Percentiles rank a stretch among this genome's conserved stretches.
phyloP scores from a whole-genome alignment of 768 basidiomycete genomes.

The Pisolithus marmoratus region DNA sequence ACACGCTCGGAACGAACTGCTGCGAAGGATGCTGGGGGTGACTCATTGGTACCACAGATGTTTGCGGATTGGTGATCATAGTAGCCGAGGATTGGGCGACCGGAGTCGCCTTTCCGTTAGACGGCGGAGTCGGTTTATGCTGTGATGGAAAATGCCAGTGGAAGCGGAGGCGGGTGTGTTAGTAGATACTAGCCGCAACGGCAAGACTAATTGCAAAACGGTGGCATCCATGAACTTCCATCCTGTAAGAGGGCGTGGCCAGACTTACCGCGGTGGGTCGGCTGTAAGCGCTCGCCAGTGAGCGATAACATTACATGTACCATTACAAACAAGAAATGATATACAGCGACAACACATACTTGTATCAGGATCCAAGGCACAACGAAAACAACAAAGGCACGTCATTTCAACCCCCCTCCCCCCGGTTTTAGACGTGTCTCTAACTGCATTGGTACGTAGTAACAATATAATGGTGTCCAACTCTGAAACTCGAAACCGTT shows the following conservation, averaged over 20 bases:
- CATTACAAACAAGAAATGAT: too few species aligned
- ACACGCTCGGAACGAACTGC: constrained; percentile 35
- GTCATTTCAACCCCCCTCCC: too few species aligned
- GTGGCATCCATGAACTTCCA: constrained; percentile 8
- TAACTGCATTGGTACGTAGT: too few species aligned
- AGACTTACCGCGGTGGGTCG: constrained; percentile 56
- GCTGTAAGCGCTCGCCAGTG: too few species aligned
- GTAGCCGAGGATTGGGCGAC: constrained; percentile 31
- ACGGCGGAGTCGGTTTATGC: constrained; percentile 32
- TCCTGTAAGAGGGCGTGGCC: background rate
- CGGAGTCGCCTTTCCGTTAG: constrained; percentile 29
- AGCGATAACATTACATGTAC: too few species aligned
- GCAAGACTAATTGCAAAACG: constrained; percentile 59
- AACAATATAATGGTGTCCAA: too few species aligned
- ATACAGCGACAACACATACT: too few species aligned
- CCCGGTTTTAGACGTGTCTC: too few species aligned
- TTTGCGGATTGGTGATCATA: constrained; percentile 65
- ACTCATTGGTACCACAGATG: constrained; percentile 67
- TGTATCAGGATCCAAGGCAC: too few species aligned
- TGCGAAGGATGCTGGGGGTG: constrained; percentile 44
- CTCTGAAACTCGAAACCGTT: too few species aligned
- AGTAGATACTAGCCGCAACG: constrained; percentile 62
- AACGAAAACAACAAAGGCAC: too few species aligned
- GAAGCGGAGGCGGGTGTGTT: constrained; percentile 59
- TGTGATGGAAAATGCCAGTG: constrained; percentile 39